phyloP scores from a whole-genome alignment of 2,329 filamentous ascomycete species.

The Sordariomycetes sp. region DNA sequence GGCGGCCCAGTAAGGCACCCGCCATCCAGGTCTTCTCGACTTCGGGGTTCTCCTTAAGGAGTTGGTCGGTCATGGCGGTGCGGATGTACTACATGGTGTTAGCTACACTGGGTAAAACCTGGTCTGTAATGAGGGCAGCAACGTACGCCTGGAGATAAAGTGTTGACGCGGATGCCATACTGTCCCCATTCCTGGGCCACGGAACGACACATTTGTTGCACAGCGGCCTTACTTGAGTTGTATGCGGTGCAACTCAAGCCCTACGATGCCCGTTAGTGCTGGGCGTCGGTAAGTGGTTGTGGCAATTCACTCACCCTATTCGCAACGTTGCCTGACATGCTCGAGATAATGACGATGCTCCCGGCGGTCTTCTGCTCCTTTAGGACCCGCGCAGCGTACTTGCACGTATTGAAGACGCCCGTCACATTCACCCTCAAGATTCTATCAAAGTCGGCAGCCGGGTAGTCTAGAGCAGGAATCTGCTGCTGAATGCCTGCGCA shows the following conservation, averaged over 20 bases:
- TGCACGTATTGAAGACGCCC: conserved; percentile 61
- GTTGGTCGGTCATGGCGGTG: conserved; percentile 36
- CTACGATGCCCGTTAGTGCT: conserved; percentile 19
- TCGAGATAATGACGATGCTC: conserved; percentile 40
- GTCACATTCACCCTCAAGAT: conserved; percentile 62
- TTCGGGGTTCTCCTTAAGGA: conserved; percentile 34
- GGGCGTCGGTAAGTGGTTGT: neutral
- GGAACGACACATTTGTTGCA: conserved; percentile 50
- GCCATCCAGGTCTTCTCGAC: conserved; percentile 43
- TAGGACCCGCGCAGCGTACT: conserved; percentile 55
- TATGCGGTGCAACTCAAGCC: conserved; percentile 54
- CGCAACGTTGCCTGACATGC: conserved; percentile 38
- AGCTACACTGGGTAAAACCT: neutral
- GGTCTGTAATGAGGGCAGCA: neutral
- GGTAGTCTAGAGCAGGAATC: conserved; percentile 34
- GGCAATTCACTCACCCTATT: conserved; percentile 31
- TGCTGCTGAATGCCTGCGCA: conserved; percentile 41
- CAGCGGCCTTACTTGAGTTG: conserved; percentile 53
- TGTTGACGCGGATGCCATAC: conserved; percentile 57
- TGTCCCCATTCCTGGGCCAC: conserved; percentile 54
- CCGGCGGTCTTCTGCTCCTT: conserved; percentile 29
- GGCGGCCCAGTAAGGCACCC: conserved; percentile 40
- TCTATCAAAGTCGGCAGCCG: conserved; percentile 52
- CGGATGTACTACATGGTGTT: conserved; percentile 28
- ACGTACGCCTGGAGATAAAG: conserved; percentile 49